Conservation (phyloP, 768 basidiomycete species). For the Udeniomyces megalosporus region DNA sequence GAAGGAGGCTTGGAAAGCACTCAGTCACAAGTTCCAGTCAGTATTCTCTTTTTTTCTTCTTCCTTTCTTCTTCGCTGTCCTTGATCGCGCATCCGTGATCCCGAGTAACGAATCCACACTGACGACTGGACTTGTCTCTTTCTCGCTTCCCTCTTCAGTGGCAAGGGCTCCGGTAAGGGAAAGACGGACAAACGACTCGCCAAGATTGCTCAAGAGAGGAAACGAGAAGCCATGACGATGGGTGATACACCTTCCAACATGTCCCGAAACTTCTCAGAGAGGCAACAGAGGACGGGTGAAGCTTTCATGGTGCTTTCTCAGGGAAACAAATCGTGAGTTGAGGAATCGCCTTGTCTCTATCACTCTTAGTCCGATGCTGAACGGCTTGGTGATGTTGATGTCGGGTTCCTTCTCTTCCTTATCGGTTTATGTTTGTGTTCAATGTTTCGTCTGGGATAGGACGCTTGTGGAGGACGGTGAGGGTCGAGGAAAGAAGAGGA, state of each 20-base stretch:
- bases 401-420: too few relatives aligned
- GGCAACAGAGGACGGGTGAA: slow-evolving; percentile 86
- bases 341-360: background rate
- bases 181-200: slow-evolving; percentile 93
- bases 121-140: background rate
- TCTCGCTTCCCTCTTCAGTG: slow-evolving; percentile 27
- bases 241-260: slow-evolving; percentile 92
- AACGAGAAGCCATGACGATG: slow-evolving; percentile 80
- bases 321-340: slow-evolving; percentile 14
- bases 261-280: slow-evolving; percentile 79
- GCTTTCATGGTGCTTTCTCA: slow-evolving; percentile 81
- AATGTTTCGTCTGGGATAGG: too few relatives aligned
- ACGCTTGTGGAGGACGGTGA: too few relatives aligned
- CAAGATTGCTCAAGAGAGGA: slow-evolving; percentile 95
- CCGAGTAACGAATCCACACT: background rate
- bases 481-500: too few relatives aligned
- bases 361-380: too few relatives aligned
- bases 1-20: slow-evolving; percentile 97
- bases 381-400: too few relatives aligned
- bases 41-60: slow-evolving; percentile 12
- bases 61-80: background rate
- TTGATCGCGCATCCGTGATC: background rate
- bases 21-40: slow-evolving; percentile 87
- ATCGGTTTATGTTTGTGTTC: too few relatives aligned
- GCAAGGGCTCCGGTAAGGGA: slow-evolving; percentile 88